These are phyloP conservation scores for Aureobasidium sp. DNA, from an alignment of 2,329 filamentous ascomycete species.

Conservation along the genomic window DNA sequence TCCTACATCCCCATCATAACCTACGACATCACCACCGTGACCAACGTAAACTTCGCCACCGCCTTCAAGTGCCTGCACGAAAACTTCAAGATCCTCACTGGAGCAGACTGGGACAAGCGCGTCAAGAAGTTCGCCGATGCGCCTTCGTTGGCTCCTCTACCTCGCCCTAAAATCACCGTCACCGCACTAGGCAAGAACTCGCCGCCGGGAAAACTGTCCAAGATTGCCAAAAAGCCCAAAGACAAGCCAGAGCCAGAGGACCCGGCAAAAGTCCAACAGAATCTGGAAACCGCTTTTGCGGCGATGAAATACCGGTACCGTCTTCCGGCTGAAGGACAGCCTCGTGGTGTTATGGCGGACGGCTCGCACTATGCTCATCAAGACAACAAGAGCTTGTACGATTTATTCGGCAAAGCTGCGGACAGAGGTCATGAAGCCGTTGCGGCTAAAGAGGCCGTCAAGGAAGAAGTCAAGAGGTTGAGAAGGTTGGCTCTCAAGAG, in stretches of 20 bases:
- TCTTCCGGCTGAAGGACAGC: background rate
- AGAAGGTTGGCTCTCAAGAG: background rate
- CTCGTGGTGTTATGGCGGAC: background rate
- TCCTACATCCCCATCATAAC: slow-evolving; percentile 11
- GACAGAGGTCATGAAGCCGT: background rate
- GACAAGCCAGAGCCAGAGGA: background rate
- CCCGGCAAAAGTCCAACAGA: background rate
- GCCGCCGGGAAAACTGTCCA: background rate
- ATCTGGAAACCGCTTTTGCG: background rate
- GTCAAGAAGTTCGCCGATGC: slow-evolving; percentile 15
- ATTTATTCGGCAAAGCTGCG: background rate
- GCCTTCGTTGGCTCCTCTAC: background rate
- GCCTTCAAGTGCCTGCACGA: slow-evolving; percentile 31
- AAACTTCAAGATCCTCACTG: slow-evolving; percentile 32
- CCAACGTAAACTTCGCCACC: slow-evolving; percentile 23
- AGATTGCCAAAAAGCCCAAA: background rate
- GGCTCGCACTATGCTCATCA: background rate
- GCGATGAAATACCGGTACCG: slow-evolving; percentile 11
- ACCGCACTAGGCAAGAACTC: background rate
- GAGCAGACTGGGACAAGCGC: slow-evolving; percentile 34
- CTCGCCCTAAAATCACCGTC: background rate
- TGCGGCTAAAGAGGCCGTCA: background rate
- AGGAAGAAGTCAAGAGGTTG: background rate
- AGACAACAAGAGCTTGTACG: background rate
- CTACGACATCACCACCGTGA: background rate